Evolutionary conservation across 192 early-diverging fungal genomes (phyloP).

Genomic region (Coemansia sp.): DNA sequence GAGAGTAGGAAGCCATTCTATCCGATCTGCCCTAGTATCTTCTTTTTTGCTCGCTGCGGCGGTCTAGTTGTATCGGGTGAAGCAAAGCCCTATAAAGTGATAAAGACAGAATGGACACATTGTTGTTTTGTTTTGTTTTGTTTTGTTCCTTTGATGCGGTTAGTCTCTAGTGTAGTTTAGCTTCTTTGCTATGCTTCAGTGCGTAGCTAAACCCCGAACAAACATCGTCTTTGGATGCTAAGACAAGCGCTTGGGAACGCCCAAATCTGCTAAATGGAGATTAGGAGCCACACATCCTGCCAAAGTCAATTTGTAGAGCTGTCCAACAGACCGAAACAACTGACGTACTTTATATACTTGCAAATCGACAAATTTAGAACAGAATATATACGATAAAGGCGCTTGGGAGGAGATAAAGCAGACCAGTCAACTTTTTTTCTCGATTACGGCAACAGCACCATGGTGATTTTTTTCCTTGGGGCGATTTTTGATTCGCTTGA

Average conservation of each 20-base stretch:
- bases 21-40: not conserved
- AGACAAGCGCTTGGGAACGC: not conserved
- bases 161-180: not conserved
- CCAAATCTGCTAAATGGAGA: not conserved
- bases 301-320: not conserved
- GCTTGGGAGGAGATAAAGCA: not conserved
- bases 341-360: not conserved
- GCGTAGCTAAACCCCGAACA: not conserved
- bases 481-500: not conserved
- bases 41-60: conserved; percentile 1
- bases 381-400: not conserved
- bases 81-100: not conserved
- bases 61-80: not conserved
- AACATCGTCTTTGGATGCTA: no score
- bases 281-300: not conserved
- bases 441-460: not conserved
- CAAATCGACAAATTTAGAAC: not conserved
- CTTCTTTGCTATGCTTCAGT: not conserved
- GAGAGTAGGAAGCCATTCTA: conserved; percentile 30
- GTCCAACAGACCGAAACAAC: not conserved
- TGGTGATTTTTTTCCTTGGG: not conserved
- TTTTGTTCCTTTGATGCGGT: not conserved
- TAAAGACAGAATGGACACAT: not conserved
- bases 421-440: not conserved
- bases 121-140: not conserved